Percentiles rank a stretch among this genome's conserved stretches.
Evolutionary conservation across 1,284 basidiomycete genomes (phyloP).

Genomic region (Schizophyllum amplum): DNA sequence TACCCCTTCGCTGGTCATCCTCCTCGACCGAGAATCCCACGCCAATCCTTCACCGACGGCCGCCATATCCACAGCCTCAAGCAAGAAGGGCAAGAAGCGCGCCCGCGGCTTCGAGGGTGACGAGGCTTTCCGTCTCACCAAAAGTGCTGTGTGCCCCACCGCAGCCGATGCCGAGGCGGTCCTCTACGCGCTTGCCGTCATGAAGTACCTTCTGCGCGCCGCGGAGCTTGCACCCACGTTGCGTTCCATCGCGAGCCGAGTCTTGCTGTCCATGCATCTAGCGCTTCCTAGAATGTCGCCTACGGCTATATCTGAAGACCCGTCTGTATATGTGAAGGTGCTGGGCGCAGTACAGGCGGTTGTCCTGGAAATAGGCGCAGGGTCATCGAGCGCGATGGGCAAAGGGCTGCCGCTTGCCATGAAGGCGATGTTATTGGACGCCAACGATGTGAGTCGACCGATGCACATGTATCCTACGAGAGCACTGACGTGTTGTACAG

Average conservation of each 20-base stretch:
- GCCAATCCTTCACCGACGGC: slow-evolving; percentile 13
- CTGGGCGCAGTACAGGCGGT: slow-evolving; percentile 36
- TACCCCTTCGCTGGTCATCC: slow-evolving; percentile 38
- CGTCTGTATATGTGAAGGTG: slow-evolving; percentile 36
- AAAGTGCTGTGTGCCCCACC: slow-evolving; percentile 40
- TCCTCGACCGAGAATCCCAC: slow-evolving; percentile 35
- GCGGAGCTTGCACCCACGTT: slow-evolving; percentile 42
- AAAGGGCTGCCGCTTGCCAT: slow-evolving; percentile 50
- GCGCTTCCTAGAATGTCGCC: slow-evolving; percentile 48
- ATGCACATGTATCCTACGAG: slow-evolving; percentile 10
- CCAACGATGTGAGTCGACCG: slow-evolving; percentile 20
- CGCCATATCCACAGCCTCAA: not conserved
- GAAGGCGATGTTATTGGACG: slow-evolving; percentile 16
- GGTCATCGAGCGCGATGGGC: slow-evolving; percentile 49
- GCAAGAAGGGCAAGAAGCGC: slow-evolving; percentile 67
- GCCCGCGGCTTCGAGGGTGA: slow-evolving; percentile 72
- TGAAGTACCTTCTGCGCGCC: slow-evolving; percentile 39
- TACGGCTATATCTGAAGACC: slow-evolving; percentile 46
- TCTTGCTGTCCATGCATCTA: slow-evolving; percentile 50
- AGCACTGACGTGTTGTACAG: not conserved
- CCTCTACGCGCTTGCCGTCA: slow-evolving; percentile 56
- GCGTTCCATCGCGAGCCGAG: slow-evolving; percentile 48
- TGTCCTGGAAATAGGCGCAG: slow-evolving; percentile 40
- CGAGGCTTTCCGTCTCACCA: slow-evolving; percentile 57
- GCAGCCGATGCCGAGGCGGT: slow-evolving; percentile 45